Conservation (phyloP, 2,329 filamentous ascomycete species). For the Pyricularia sp. region DNA sequence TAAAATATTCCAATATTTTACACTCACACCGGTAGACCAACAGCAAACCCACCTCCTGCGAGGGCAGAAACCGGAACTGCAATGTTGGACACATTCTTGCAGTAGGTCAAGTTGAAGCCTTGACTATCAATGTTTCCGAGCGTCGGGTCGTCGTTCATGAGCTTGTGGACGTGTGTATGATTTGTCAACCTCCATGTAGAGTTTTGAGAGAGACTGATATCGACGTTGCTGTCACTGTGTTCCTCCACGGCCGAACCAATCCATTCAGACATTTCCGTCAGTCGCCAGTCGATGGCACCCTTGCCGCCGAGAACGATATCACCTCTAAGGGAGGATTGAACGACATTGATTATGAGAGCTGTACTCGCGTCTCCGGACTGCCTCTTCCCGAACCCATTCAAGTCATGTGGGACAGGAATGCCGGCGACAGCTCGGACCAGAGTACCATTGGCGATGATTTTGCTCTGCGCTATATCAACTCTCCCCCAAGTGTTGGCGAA, state of each 20-base stretch:
- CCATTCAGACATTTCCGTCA: neutral
- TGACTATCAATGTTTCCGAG: neutral
- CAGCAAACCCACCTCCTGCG: neutral
- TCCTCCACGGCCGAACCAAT: neutral
- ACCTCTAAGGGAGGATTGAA: neutral
- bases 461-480: neutral
- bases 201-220: neutral
- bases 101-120: neutral
- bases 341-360: neutral
- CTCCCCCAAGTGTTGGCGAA: neutral
- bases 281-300: neutral
- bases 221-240: neutral
- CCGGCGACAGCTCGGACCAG: neutral
- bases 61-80: neutral
- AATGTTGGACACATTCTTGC: neutral
- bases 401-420: neutral
- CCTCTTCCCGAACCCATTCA: neutral
- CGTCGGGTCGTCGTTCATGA: neutral
- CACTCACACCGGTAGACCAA: neutral
- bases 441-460: neutral
- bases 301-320: neutral
- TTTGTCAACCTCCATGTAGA: constrained; percentile 1
- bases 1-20: neutral
- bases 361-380: neutral
- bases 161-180: neutral